These are phyloP conservation scores for Neurospora sp. DNA, from an alignment of 495 filamentous ascomycete genomes.

Conservation along the genomic window DNA sequence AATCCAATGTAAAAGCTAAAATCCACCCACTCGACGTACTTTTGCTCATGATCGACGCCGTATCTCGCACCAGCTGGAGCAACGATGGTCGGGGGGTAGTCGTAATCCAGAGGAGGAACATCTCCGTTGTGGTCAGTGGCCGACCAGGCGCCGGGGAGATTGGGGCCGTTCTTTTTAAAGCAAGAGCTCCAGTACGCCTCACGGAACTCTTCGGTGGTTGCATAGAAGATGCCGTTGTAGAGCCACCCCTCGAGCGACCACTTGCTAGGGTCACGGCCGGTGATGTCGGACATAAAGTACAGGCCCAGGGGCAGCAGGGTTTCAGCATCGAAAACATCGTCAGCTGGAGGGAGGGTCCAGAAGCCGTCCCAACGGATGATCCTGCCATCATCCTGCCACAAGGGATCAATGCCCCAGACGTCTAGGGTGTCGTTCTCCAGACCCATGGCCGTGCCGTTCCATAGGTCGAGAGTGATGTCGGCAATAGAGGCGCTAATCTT, in stretches of 20 bases:
- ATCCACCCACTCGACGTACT: constrained; percentile 45
- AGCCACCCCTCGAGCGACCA: constrained; percentile 41
- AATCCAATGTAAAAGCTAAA: constrained; percentile 42
- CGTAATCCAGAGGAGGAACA: constrained; percentile 23
- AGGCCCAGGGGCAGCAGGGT: constrained; percentile 35
- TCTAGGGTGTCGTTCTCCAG: constrained; percentile 28
- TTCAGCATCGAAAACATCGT: constrained; percentile 21
- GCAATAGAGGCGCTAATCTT: constrained; percentile 18
- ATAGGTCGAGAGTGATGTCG: constrained; percentile 22
- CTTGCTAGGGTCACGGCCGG: constrained; percentile 32
- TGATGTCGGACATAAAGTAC: constrained; percentile 33
- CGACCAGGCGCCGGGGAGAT: constrained; percentile 37
- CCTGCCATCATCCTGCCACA: constrained; percentile 30
- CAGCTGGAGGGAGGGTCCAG: constrained; percentile 18
- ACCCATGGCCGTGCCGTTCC: constrained; percentile 20
- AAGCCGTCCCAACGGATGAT: constrained; percentile 35
- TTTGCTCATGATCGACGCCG: constrained; percentile 30
- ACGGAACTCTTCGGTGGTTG: constrained; percentile 33
- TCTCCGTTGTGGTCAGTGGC: constrained; percentile 24
- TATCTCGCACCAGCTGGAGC: constrained; percentile 30
- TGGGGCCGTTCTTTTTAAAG: constrained; percentile 32
- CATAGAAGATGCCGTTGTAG: constrained; percentile 42
- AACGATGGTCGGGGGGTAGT: constrained; percentile 27
- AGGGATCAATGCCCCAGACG: constrained; percentile 31
- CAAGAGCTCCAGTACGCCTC: constrained; percentile 27